These are phyloP conservation scores for Oldenlandia corymbosa DNA, from an alignment of 257 asterid species.

Conservation along the genomic window DNA sequence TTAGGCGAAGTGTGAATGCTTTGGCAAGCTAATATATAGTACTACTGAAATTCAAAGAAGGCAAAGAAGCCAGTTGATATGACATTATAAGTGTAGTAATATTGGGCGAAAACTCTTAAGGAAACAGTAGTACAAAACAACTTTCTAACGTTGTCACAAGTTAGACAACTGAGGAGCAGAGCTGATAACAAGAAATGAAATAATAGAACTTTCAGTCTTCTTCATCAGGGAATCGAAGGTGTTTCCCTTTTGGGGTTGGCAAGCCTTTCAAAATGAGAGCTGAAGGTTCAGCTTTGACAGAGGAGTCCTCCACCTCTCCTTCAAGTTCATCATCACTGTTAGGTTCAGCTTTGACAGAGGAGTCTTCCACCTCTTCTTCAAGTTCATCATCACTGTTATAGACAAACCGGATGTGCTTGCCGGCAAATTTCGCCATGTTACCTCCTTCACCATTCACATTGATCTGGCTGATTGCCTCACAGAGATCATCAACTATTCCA, in stretches of 20 bases:
- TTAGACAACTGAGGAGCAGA: background rate
- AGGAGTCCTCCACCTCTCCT: slow-evolving; percentile 21
- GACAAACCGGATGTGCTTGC: slow-evolving; percentile 65
- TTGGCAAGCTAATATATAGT: no score
- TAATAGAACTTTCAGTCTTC: background rate
- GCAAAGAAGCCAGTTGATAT: background rate
- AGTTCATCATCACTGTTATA: slow-evolving; percentile 75
- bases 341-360: slow-evolving; percentile 4
- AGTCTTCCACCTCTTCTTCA: slow-evolving; percentile 41
- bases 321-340: slow-evolving; percentile 68
- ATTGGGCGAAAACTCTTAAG: background rate
- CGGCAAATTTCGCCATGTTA: slow-evolving; percentile 26
- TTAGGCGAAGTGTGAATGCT: no score
- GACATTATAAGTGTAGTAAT: background rate
- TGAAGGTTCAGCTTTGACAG: no score
- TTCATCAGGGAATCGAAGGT: slow-evolving; percentile 40
- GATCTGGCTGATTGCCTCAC: slow-evolving; percentile 67
- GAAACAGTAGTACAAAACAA: background rate
- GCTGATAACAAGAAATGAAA: background rate
- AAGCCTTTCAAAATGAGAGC: slow-evolving; percentile 27
- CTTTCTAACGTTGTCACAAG: background rate
- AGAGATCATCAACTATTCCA: slow-evolving; percentile 47
- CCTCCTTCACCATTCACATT: slow-evolving; percentile 31
- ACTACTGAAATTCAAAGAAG: no score
- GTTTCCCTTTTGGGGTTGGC: slow-evolving; percentile 44